phyloP scores from a whole-genome alignment of 345 rosid species.

The Punica granatum region DNA sequence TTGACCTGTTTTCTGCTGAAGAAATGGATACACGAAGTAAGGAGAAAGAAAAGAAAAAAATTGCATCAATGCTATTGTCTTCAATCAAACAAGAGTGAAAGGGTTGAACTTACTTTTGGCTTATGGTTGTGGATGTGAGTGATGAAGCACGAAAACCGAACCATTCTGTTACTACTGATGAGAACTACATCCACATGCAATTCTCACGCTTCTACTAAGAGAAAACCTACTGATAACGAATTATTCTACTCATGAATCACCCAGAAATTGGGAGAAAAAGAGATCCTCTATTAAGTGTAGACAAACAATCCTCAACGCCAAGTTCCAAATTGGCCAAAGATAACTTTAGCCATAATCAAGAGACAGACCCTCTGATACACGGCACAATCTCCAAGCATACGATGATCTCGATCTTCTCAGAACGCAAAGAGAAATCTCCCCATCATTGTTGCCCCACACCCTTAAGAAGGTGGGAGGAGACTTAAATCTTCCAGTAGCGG shows the following conservation, averaged over 20 bases:
- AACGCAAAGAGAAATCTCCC: constrained; percentile 39
- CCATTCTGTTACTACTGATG: constrained; percentile 37
- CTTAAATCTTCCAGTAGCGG: constrained; percentile 61
- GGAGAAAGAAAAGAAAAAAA: neutral
- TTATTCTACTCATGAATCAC: neutral
- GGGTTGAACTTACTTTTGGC: constrained; percentile 44
- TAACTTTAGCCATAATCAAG: constrained; percentile 92
- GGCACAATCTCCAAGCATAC: constrained; percentile 82
- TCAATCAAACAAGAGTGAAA: neutral
- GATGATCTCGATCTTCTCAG: constrained; percentile 78
- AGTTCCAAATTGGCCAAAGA: constrained; percentile 14
- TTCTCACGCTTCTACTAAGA: neutral
- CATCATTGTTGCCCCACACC: constrained; percentile 79
- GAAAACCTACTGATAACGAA: neutral
- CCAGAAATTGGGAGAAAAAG: neutral
- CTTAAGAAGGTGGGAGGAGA: constrained; percentile 88
- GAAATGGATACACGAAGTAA: constrained; percentile 1
- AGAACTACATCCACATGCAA: constrained; percentile 28
- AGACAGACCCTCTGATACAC: constrained; percentile 75
- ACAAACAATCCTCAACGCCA: constrained; percentile 17
- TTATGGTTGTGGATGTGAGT: constrained; percentile 36
- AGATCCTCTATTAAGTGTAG: constrained; percentile 2
- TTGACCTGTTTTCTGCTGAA: constrained; percentile 31
- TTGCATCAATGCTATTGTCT: neutral
- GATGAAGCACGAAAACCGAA: constrained; percentile 90